Percentiles rank a stretch among this genome's conserved stretches.
phyloP scores from a whole-genome alignment of 768 basidiomycete species.

The Mycena leptocephala region DNA sequence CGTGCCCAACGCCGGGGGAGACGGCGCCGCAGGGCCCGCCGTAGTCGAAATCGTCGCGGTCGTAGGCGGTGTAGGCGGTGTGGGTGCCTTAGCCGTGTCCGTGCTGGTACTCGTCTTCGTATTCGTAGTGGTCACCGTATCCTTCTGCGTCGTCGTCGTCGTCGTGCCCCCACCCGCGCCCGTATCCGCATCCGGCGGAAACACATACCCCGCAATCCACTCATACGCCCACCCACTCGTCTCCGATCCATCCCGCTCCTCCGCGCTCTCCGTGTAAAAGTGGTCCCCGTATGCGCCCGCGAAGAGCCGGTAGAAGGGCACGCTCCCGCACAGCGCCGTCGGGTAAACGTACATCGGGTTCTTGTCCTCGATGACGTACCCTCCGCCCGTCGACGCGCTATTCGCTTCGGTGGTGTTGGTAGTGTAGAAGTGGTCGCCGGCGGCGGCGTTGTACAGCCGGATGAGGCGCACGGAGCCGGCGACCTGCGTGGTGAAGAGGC shows the following conservation, averaged over 20 bases:
- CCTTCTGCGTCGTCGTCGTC: not conserved
- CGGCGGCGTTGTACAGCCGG: conserved; percentile 12
- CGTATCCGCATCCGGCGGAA: not conserved
- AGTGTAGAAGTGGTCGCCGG: conserved; percentile 20
- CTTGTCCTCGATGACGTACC: not conserved
- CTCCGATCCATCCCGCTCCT: conserved; percentile 10
- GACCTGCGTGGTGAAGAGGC: conserved; percentile 16
- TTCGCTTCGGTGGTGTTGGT: not conserved
- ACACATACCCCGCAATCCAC: conserved; percentile 21
- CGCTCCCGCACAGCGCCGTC: not conserved
- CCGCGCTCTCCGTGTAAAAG: conserved; percentile 9
- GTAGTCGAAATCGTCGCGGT: not conserved
- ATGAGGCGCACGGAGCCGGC: conserved; percentile 16
- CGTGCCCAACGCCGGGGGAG: not conserved
- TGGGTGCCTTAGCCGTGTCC: not conserved
- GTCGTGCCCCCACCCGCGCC: not conserved
- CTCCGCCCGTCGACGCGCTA: not conserved
- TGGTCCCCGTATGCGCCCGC: not conserved
- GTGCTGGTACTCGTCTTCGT: not conserved
- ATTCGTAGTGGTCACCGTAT: not conserved
- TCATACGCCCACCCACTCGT: conserved; percentile 7
- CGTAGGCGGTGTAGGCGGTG: too few species aligned
- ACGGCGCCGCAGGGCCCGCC: not conserved
- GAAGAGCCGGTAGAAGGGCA: not conserved
- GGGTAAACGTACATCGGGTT: conserved; percentile 9